Percentiles rank a stretch among this genome's conserved stretches.
Evolutionary conservation across 1,284 basidiomycete species (phyloP).

Genomic region (Quambalaria eucalypti): DNA sequence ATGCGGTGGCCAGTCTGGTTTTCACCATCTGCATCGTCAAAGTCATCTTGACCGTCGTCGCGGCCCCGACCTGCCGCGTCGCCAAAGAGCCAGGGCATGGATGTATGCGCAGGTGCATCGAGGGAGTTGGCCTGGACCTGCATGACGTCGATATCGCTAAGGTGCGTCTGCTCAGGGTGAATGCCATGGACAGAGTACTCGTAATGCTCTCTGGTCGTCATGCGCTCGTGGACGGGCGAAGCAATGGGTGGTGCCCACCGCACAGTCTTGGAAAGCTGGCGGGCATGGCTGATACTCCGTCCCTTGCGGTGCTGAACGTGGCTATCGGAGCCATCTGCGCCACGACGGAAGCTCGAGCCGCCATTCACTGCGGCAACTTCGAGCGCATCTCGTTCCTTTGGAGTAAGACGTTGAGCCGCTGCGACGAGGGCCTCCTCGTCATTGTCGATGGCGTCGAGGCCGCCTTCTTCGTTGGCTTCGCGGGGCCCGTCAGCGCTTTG

Average conservation of each 20-base stretch:
- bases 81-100: background rate
- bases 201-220: slow-evolving; percentile 36
- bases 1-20: background rate
- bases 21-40: background rate
- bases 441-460: no score
- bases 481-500: slow-evolving; percentile 9
- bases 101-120: background rate
- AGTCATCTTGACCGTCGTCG: no score
- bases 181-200: slow-evolving; percentile 36
- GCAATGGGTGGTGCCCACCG: slow-evolving; percentile 20
- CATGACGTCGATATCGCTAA: slow-evolving; percentile 25
- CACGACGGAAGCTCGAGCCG: background rate
- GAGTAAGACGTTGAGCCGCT: background rate
- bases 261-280: slow-evolving; percentile 4
- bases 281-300: background rate
- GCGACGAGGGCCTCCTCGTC: slow-evolving; percentile 2
- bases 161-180: slow-evolving; percentile 6
- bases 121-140: background rate
- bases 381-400: slow-evolving; percentile 11
- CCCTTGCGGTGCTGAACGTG: background rate
- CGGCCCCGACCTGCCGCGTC: no score
- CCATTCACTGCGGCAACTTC: background rate
- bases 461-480: background rate
- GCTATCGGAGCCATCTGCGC: background rate
- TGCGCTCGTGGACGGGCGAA: slow-evolving; percentile 10